Percentiles rank a stretch among this genome's conserved stretches.
Evolutionary conservation across 352 stramenopile genomes (phyloP).

Genomic region (Phytophthora chlamydospora): DNA sequence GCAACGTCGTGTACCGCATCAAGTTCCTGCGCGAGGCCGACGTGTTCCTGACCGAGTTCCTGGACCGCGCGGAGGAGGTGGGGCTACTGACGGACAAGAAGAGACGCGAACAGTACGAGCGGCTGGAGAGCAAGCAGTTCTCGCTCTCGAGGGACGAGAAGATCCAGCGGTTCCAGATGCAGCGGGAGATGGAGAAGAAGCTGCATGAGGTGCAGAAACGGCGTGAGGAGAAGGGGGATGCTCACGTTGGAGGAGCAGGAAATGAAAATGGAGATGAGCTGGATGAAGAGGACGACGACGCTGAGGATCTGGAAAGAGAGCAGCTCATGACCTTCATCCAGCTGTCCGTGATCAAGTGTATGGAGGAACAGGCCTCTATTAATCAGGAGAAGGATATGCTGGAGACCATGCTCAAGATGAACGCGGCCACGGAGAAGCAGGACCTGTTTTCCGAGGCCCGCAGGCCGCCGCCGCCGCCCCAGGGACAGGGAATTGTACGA

Average conservation of each 20-base stretch:
- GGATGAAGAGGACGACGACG: conserved; percentile 62
- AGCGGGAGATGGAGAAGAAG: conserved; percentile 79
- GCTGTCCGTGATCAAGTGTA: conserved; percentile 72
- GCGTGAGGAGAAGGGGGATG: conserved; percentile 34
- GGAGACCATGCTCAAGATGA: conserved; percentile 88
- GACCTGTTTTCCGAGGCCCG: conserved; percentile 79
- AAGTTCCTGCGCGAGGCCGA: conserved; percentile 74
- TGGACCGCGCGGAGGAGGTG: conserved; percentile 70
- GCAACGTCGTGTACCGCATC: conserved; percentile 70
- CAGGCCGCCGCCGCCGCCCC: conserved; percentile 55
- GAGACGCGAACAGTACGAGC: conserved; percentile 78
- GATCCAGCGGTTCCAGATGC: conserved; percentile 80
- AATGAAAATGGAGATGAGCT: conserved; percentile 32
- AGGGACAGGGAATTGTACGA: conserved; percentile 83
- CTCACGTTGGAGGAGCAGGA: conserved; percentile 18
- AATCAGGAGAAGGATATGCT: conserved; percentile 87
- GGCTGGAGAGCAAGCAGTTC: conserved; percentile 72
- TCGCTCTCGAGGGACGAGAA: conserved; percentile 78
- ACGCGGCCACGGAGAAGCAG: conserved; percentile 55
- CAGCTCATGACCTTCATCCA: conserved; percentile 86
- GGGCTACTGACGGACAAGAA: conserved; percentile 71
- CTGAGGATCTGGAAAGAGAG: conserved; percentile 82
- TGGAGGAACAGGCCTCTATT: conserved; percentile 77
- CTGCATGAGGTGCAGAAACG: conserved; percentile 59
- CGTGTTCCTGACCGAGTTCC: conserved; percentile 78